phyloP scores from a whole-genome alignment of 306 rosid species.

The Pyrus betulifolia region DNA sequence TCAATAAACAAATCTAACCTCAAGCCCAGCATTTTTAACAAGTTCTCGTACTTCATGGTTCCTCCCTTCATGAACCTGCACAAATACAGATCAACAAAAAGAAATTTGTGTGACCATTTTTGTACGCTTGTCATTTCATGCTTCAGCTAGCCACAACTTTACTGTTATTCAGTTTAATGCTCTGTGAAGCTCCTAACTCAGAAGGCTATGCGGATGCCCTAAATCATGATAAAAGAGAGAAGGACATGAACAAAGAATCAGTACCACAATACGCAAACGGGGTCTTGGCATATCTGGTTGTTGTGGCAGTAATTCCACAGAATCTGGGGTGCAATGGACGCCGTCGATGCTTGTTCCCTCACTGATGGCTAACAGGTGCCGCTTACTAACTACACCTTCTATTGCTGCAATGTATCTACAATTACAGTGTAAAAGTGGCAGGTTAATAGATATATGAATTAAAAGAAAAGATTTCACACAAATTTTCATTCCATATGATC shows the following conservation, averaged over 20 bases:
- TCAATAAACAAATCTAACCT: conserved; percentile 40
- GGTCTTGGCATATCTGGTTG: conserved; percentile 57
- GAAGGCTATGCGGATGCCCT: not conserved
- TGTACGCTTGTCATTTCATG: not conserved
- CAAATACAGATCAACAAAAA: conserved; percentile 22
- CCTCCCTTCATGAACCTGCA: conserved; percentile 96
- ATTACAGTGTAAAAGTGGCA: conserved; percentile 15
- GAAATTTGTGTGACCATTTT: not conserved
- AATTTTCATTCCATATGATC: not conserved
- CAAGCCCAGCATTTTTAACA: conserved; percentile 81
- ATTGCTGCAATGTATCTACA: conserved; percentile 79
- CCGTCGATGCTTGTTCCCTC: conserved; percentile 78
- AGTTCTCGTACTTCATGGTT: conserved; percentile 96
- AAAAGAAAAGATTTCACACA: not conserved
- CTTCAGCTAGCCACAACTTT: not conserved
- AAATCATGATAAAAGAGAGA: not conserved
- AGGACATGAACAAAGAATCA: conserved; percentile 8
- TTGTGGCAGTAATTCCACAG: conserved; percentile 67
- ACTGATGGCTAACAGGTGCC: conserved; percentile 59
- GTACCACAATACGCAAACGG: conserved; percentile 87
- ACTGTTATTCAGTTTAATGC: not conserved
- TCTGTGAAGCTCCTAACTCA: not conserved
- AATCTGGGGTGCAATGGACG: conserved; percentile 69
- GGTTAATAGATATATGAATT: conserved; percentile 11
- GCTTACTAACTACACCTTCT: conserved; percentile 67